Evolutionary conservation across 345 rosid genomes (phyloP).

Genomic region (Arabis hirsuta): DNA sequence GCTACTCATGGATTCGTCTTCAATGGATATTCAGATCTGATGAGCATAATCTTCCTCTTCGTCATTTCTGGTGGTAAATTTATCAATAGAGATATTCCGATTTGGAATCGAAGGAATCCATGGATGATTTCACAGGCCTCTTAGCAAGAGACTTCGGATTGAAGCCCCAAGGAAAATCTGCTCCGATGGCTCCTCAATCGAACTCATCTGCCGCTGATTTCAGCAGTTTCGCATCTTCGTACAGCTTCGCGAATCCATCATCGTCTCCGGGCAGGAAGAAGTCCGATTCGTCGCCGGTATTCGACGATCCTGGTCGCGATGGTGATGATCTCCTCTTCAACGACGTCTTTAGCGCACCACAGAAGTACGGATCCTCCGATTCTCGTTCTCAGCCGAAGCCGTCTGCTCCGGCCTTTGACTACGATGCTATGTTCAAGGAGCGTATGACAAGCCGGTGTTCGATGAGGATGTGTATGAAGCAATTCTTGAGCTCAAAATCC

Average conservation of each 20-base stretch:
- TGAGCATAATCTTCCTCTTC: not conserved
- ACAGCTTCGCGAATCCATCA: conserved; percentile 46
- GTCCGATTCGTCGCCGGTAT: conserved; percentile 47
- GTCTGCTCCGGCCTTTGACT: conserved; percentile 49
- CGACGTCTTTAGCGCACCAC: conserved; percentile 63
- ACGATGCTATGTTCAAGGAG: conserved; percentile 56
- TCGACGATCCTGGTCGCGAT: conserved; percentile 47
- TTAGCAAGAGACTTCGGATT: conserved; percentile 65
- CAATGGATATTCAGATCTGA: conserved; percentile 13
- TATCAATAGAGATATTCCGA: not conserved
- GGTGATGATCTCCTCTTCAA: conserved; percentile 46
- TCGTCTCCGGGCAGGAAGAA: conserved; percentile 34
- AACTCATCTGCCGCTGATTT: conserved; percentile 32
- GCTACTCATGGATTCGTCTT: not conserved
- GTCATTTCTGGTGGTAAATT: not conserved
- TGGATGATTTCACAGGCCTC: conserved; percentile 76
- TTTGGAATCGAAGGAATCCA: conserved; percentile 29
- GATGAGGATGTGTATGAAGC: conserved; percentile 74
- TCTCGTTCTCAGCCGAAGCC: conserved; percentile 30
- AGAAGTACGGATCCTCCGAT: conserved; percentile 53
- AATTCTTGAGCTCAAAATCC: conserved; percentile 64
- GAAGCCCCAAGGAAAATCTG: conserved; percentile 78
- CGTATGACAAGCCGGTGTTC: conserved; percentile 71
- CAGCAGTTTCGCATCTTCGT: conserved; percentile 33
- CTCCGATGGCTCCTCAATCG: conserved; percentile 72